These are phyloP conservation scores for Mrakia blollopis DNA, from an alignment of 768 basidiomycete species.

Conservation along the genomic window DNA sequence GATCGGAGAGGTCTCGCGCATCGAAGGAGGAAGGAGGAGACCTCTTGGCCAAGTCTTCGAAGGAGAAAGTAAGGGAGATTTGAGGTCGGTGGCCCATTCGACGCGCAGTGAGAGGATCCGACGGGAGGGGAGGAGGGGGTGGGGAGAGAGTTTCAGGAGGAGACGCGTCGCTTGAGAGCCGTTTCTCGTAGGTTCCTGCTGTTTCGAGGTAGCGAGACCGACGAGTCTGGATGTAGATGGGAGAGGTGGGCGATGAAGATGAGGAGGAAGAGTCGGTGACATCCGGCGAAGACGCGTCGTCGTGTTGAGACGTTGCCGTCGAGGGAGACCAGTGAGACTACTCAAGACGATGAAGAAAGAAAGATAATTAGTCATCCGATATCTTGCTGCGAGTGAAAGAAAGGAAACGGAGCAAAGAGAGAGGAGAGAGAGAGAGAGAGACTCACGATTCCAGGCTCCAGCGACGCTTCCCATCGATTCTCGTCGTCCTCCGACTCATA, in stretches of 20 bases:
- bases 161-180: neutral
- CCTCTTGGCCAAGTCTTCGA: neutral
- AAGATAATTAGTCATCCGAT: neutral
- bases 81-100: neutral
- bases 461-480: neutral
- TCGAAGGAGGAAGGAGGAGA: neutral
- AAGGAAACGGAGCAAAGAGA: neutral
- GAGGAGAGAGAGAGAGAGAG: neutral
- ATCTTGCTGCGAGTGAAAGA: neutral
- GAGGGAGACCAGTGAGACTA: constrained; percentile 17
- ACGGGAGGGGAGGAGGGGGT: neutral
- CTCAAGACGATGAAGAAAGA: neutral
- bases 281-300: neutral
- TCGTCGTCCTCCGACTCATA: neutral
- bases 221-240: neutral
- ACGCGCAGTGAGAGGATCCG: neutral
- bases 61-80: neutral
- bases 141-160: neutral
- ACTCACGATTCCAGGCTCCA: neutral
- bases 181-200: neutral
- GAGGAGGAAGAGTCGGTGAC: neutral
- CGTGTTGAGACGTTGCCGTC: neutral
- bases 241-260: neutral
- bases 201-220: neutral
- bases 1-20: neutral